These are phyloP conservation scores for Aspergillus persii DNA, from an alignment of 2,329 filamentous ascomycete genomes.

Conservation along the genomic window DNA sequence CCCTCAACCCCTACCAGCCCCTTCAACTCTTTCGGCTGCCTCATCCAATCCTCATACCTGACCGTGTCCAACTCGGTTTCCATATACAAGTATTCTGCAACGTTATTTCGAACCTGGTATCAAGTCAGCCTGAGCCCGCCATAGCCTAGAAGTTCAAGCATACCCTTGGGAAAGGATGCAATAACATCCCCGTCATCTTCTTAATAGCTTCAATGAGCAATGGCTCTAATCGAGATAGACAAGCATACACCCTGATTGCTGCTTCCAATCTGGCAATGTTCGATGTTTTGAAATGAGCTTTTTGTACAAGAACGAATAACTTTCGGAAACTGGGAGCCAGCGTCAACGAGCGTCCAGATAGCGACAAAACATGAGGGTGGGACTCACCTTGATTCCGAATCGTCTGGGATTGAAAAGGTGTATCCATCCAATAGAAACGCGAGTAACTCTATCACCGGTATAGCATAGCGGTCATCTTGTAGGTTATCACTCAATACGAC, in stretches of 20 bases:
- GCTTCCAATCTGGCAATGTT: conserved; percentile 80
- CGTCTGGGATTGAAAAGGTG: conserved; percentile 37
- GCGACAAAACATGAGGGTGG: not conserved
- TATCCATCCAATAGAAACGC: conserved; percentile 71
- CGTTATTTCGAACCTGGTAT: conserved; percentile 33
- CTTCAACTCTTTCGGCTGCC: conserved; percentile 34
- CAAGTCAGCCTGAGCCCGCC: not conserved
- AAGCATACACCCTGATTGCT: conserved; percentile 75
- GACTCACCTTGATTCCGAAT: conserved; percentile 42
- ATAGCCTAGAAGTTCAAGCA: conserved; percentile 29
- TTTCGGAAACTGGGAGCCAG: conserved; percentile 48
- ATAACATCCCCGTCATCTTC: conserved; percentile 69
- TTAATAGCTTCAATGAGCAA: conserved; percentile 58
- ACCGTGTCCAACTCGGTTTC: conserved; percentile 30
- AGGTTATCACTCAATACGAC: conserved; percentile 55
- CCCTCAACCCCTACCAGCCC: conserved; percentile 30
- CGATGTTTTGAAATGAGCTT: conserved; percentile 76
- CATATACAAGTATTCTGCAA: conserved; percentile 38
- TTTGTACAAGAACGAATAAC: conserved; percentile 70
- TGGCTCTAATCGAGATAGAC: conserved; percentile 57
- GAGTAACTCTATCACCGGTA: conserved; percentile 73
- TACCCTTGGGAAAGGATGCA: conserved; percentile 80
- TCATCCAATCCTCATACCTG: conserved; percentile 37
- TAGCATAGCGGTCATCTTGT: conserved; percentile 65
- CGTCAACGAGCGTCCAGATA: conserved; percentile 1